These are phyloP conservation scores for Ophiostoma sp. DNA, from an alignment of 2,329 filamentous ascomycete species.

Conservation along the genomic window DNA sequence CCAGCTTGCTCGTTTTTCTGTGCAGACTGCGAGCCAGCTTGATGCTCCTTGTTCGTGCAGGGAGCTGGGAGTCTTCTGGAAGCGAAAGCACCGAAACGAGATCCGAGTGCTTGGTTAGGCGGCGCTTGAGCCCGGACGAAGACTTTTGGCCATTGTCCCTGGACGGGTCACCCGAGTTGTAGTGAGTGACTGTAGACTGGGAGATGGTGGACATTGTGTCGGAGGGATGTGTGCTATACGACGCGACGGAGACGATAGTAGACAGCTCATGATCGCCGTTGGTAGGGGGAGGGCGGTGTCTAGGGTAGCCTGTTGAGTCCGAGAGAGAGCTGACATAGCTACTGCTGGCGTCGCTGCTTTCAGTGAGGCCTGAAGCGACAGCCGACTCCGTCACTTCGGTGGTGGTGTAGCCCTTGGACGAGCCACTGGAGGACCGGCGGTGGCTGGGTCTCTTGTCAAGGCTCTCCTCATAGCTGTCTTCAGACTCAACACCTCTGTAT, in stretches of 20 bases:
- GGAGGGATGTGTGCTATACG: constrained; percentile 42
- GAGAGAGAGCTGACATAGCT: constrained; percentile 24
- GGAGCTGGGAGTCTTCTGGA: constrained; percentile 51
- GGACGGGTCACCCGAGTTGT: constrained; percentile 42
- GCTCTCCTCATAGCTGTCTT: constrained; percentile 27
- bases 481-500: neutral
- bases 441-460: constrained; percentile 19
- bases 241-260: constrained; percentile 52
- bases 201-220: constrained; percentile 48
- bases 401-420: constrained; percentile 29
- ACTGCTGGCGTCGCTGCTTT: constrained; percentile 26
- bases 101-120: constrained; percentile 86
- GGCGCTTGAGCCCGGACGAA: constrained; percentile 56
- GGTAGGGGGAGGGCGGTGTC: constrained; percentile 45
- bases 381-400: constrained; percentile 30
- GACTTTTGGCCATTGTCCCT: constrained; percentile 43
- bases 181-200: constrained; percentile 49
- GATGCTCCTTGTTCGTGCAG: constrained; percentile 61
- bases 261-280: constrained; percentile 52
- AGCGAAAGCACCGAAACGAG: constrained; percentile 76
- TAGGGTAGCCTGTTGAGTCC: constrained; percentile 26
- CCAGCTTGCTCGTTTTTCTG: constrained; percentile 61
- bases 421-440: constrained; percentile 33
- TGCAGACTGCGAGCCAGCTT: constrained; percentile 74
- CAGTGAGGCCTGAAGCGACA: constrained; percentile 28